Evolutionary conservation across 176 grass and related monocot genomes (phyloP).

Genomic region (Pharus latifolius): DNA sequence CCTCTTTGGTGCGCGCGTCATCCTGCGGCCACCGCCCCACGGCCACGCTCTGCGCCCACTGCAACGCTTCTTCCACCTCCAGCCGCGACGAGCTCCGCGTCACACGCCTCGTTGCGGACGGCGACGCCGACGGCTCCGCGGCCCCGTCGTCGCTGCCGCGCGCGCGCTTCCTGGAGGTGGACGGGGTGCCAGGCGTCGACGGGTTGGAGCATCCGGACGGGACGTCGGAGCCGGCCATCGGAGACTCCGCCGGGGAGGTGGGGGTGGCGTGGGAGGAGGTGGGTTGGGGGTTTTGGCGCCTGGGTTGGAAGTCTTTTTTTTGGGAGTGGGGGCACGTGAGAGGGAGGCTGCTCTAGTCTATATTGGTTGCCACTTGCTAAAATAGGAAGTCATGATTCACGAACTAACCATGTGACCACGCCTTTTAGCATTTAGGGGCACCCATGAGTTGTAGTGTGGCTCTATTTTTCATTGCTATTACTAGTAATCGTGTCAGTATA

Average conservation of each 20-base stretch:
- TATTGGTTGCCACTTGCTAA: no score
- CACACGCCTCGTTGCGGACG: background rate
- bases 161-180: constrained; percentile 18
- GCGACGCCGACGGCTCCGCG: background rate
- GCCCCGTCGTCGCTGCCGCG: background rate
- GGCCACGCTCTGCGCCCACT: constrained; percentile 2
- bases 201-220: background rate
- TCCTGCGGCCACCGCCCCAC: no score
- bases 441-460: no score
- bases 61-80: background rate
- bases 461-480: no score
- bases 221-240: constrained; percentile 24
- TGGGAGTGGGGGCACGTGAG: background rate
- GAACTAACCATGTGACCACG: no score
- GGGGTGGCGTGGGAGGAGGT: background rate
- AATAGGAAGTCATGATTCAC: no score
- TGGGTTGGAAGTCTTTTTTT: background rate
- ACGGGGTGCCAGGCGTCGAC: background rate
- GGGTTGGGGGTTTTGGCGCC: constrained; percentile 31
- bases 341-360: no score
- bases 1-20: no score
- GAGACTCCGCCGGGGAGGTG: constrained; percentile 19
- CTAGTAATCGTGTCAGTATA: no score
- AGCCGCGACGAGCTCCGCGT: background rate
- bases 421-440: no score